phyloP scores from a whole-genome alignment of 169 alveolate species.

The Fabrea salina region DNA sequence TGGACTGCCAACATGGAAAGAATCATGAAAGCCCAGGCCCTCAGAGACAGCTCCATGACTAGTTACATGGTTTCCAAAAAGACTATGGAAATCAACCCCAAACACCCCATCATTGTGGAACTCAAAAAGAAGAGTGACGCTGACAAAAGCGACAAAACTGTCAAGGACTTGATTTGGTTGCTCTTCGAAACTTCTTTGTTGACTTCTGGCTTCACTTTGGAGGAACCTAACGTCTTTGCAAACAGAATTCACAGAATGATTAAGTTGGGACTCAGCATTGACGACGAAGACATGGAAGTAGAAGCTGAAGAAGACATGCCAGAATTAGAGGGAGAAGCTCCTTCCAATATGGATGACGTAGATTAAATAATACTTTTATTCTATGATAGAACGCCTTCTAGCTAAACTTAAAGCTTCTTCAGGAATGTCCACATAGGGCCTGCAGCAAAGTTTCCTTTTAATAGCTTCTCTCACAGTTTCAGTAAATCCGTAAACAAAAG shows the following conservation, averaged over 20 bases:
- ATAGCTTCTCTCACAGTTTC: background rate
- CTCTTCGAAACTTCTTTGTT: conserved; percentile 97
- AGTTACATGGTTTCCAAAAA: conserved; percentile 95
- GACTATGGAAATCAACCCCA: conserved; percentile 99
- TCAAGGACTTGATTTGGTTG: conserved; percentile 98
- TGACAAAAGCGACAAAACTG: conserved; percentile 98
- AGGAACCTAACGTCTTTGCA: conserved; percentile 98
- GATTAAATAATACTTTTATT: conserved; percentile 4
- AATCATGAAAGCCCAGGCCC: conserved; percentile 99
- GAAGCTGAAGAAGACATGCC: conserved; percentile 53
- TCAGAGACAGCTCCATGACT: conserved; percentile 97
- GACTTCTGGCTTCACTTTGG: conserved; percentile 99
- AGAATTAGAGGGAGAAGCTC: background rate
- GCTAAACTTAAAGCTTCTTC: too few species aligned
- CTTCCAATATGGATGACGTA: conserved; percentile 33
- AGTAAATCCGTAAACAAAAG: conserved; percentile 27
- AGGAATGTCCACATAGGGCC: too few species aligned
- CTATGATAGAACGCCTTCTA: too few species aligned
- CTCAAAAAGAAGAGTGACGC: conserved; percentile 94
- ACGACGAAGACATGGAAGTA: conserved; percentile 88
- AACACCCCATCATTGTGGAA: conserved; percentile 95
- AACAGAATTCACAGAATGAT: conserved; percentile 99
- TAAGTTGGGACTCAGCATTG: conserved; percentile 97
- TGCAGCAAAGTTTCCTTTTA: too few species aligned
- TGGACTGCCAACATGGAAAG: conserved; percentile 99